phyloP scores from a whole-genome alignment of 352 stramenopile species.

The Thraustochytrium sp. region DNA sequence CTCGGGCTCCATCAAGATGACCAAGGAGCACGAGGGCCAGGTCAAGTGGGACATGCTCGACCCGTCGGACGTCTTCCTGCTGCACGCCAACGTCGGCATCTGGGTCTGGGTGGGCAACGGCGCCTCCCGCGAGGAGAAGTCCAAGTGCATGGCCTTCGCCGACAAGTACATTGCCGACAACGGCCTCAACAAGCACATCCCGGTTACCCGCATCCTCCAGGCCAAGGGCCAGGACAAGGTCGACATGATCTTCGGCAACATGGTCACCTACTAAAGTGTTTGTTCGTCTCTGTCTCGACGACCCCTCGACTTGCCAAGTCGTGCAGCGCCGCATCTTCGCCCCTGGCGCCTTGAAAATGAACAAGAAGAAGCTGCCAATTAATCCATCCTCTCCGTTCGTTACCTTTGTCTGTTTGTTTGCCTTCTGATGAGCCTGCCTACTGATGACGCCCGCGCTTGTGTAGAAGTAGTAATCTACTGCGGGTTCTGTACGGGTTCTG shows the following conservation, averaged over 20 bases:
- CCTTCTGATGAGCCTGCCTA: too few species aligned
- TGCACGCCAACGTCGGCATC: constrained; percentile 77
- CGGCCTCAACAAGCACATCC: constrained; percentile 44
- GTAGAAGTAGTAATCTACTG: too few species aligned
- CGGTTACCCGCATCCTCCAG: constrained; percentile 43
- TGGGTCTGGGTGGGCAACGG: constrained; percentile 79
- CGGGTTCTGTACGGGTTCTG: too few species aligned
- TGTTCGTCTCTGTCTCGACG: too few species aligned
- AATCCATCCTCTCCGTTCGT: too few species aligned
- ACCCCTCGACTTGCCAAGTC: too few species aligned
- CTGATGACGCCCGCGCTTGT: too few species aligned
- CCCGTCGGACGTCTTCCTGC: constrained; percentile 78
- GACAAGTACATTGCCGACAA: constrained; percentile 46
- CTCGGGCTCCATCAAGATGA: constrained; percentile 61
- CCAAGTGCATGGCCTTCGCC: constrained; percentile 51
- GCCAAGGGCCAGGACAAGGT: constrained; percentile 45
- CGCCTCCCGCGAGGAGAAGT: constrained; percentile 68
- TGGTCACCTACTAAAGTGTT: constrained; percentile 46
- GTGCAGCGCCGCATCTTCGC: too few species aligned
- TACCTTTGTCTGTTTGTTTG: too few species aligned
- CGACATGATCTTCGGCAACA: constrained; percentile 45
- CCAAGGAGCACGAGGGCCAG: constrained; percentile 81
- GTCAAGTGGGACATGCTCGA: constrained; percentile 78
- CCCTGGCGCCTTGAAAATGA: too few species aligned
- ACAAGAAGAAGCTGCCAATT: too few species aligned